Base-by-base conservation (phyloP, 208 protist genomes). In the Trichomonas vaginalis region DNA sequence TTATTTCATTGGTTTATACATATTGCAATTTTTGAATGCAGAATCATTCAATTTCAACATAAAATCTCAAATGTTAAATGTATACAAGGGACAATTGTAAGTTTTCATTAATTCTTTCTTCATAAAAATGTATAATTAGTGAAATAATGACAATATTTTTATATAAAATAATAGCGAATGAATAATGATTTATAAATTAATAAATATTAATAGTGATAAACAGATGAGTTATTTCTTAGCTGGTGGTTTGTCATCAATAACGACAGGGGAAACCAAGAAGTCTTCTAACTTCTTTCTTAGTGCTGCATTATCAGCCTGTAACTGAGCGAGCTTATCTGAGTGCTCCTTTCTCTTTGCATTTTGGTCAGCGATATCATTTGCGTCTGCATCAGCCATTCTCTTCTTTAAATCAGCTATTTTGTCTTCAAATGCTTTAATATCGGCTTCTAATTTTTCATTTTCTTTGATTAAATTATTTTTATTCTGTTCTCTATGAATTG, bases 401-500 rank as follows among this genome's bases (percentile, higher is more conserved):
- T 92, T 35, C 17, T 92, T 23, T 8, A 92, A 32, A 51, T 92
- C 86, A 48, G 40, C 45, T 40, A 92, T 92, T 47, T 92, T 92
- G 17, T 48, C 45, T 47, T 92, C 86, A 32, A 92, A 92, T 1
- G 40, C 45, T 47, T 92, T 51, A 1, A 92, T 92, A 35, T 92
- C 86, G 12, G 42, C 45, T 51, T 92, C 86, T 8, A 92, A 32
- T 48, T 21, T 48, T 35, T 92, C 40, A 39, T 92, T 92, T 9
- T 45, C 45, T 9, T 48, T 40, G 48, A 48, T 92, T 35, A 92
- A 32, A n/a, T 92, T 45, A 51, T 40, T 92, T 32, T 92, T 92
- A 51, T 92, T 39, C 37, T 92, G 86, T 51, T 92, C 98, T 0
- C 98, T 98, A 96, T 99, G 98, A 2, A 99, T 97, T 37, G 99